Evolutionary conservation across 108 stramenopile genomes (phyloP).

Genomic region (Pseudonitzschia pungens): DNA sequence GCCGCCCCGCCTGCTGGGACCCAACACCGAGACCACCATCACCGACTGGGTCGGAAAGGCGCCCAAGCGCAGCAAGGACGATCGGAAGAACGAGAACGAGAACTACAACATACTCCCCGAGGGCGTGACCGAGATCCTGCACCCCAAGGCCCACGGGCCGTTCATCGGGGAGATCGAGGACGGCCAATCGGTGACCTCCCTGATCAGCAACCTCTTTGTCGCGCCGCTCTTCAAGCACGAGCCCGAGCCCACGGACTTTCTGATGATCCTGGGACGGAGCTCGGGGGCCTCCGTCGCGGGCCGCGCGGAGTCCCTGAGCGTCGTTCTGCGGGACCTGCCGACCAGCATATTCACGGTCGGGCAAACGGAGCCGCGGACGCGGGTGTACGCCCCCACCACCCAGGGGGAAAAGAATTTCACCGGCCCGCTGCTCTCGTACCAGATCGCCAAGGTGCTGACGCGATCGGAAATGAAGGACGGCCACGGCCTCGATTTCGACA

Average conservation of each 20-base stretch:
- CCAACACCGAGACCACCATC: conserved; percentile 50
- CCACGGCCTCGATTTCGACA: conserved; percentile 64
- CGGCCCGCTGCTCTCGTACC: conserved; percentile 72
- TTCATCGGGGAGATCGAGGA: conserved; percentile 89
- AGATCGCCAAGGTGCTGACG: conserved; percentile 65
- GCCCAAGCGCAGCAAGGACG: conserved; percentile 60
- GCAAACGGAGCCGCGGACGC: conserved; percentile 78
- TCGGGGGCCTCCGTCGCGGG: conserved; percentile 44
- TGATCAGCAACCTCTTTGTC: conserved; percentile 82
- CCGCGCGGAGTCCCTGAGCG: conserved; percentile 50
- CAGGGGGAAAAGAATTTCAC: conserved; percentile 84
- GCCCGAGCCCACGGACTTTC: conserved; percentile 79
- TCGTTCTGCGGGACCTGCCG: conserved; percentile 77
- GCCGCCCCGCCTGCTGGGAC: conserved; percentile 59
- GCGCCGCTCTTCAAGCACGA: conserved; percentile 86
- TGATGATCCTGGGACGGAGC: conserved; percentile 74
- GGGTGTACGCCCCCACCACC: conserved; percentile 77
- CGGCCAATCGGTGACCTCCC: conserved; percentile 71
- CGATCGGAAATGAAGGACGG: conserved; percentile 47
- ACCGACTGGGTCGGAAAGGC: conserved; percentile 79
- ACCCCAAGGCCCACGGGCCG: conserved; percentile 80
- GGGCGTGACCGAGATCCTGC: conserved; percentile 85
- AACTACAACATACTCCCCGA: conserved; percentile 73
- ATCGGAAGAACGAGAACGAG: conserved; percentile 50
- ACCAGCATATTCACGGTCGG: conserved; percentile 73